Base-by-base conservation (phyloP, 2,329 filamentous ascomycete genomes). In the Colletotrichum limetticola region DNA sequence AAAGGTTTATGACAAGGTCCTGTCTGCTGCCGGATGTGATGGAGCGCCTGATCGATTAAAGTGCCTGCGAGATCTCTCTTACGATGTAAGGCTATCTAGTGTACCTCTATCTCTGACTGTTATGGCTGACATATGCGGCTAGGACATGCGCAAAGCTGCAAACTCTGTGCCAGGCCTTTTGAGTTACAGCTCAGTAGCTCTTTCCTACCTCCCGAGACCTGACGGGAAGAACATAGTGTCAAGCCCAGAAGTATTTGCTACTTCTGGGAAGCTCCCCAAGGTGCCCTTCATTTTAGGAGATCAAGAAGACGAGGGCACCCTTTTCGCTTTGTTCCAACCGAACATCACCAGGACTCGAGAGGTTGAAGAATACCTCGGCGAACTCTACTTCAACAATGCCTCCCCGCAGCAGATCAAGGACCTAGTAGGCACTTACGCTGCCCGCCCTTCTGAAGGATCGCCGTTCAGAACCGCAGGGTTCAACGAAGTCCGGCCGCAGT, bases 291-390 rank as follows among this genome's bases (percentile, higher is more conserved):
- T 93, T 67, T 82, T 90, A 22, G 91, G 91, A 46, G 86, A 91
- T 76, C 88, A 91, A 79, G 90, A 92, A 82, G 91, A 93, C 77
- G 91, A 93, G 78, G 90, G 90, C 5, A 91, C 91, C 0, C 79
- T 93, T 4, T 92, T 93, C 78, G 84, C 89, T 3, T 83, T 92
- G n/a, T 86, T 88, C 76, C 89, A 90, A 55, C 76, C 80, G 22
- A 91, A 92, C 76, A 83, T 93, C 55, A 90, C 86, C 12, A 91
- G 86, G 1, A 88, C 83, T 0, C 81, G 80, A 0, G 80, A 90
- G 1, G 71, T 93, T 0, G 71, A 71, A 9, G 80, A 84, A 3
- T 93, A 93, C 76, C 80, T 2, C 80, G 92, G 0, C 83, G 92
- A 6, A 80, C 79, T 30, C 87, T 85, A 1, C 93, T 5, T 78